Percentiles rank a stretch among this genome's conserved stretches.
phyloP scores from a whole-genome alignment of 1,284 basidiomycete genomes.

The Phellopilus nigrolimitatus region DNA sequence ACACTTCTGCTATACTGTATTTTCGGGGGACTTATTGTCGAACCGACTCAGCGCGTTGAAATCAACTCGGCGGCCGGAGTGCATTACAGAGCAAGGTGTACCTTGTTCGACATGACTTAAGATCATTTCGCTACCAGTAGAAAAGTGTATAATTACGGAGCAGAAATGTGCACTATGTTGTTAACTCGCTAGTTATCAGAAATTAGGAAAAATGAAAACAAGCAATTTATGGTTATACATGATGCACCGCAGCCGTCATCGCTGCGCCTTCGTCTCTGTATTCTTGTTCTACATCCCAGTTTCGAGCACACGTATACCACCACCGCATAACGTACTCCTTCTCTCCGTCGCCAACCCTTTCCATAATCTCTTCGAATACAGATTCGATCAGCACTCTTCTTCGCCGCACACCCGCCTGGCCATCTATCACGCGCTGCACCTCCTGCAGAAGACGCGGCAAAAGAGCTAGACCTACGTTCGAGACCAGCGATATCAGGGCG shows the following conservation, averaged over 20 bases:
- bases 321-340: slow-evolving; percentile 59
- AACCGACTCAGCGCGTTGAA: not conserved
- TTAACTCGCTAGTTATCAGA: too few species aligned
- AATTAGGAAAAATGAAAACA: too few species aligned
- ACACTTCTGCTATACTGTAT: slow-evolving; percentile 60
- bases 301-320: slow-evolving; percentile 47
- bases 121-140: too few species aligned
- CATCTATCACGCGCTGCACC: slow-evolving; percentile 35
- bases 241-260: too few species aligned
- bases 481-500: slow-evolving; percentile 53
- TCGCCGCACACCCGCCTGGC: slow-evolving; percentile 24
- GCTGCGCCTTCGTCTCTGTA: too few species aligned
- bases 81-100: slow-evolving; percentile 1
- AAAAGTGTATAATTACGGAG: too few species aligned
- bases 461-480: slow-evolving; percentile 50
- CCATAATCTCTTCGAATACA: slow-evolving; percentile 54
- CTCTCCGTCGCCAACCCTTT: slow-evolving; percentile 60
- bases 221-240: too few species aligned
- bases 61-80: not conserved
- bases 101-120: not conserved
- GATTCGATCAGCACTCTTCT: slow-evolving; percentile 49
- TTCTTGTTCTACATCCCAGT: slow-evolving; percentile 11
- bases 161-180: too few species aligned
- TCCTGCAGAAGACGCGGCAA: slow-evolving; percentile 50
- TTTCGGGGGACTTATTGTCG: slow-evolving; percentile 35